These are phyloP conservation scores for Cicer judaicum DNA, from an alignment of 306 rosid species.

Conservation along the genomic window DNA sequence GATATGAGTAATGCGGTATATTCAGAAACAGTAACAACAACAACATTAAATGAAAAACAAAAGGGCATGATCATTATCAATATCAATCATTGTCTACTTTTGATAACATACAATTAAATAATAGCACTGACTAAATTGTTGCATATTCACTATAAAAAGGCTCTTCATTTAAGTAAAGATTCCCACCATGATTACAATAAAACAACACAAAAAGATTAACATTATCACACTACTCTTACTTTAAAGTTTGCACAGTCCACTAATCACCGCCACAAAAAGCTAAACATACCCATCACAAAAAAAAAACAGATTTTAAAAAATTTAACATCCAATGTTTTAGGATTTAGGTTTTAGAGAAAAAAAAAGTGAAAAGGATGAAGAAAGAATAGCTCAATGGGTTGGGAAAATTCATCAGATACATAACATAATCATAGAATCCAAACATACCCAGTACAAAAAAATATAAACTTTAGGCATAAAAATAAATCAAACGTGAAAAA, in stretches of 20 bases:
- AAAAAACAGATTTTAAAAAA: background rate
- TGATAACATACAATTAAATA: background rate
- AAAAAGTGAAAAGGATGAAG: background rate
- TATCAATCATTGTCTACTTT: constrained; percentile 23
- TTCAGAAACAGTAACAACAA: constrained; percentile 12
- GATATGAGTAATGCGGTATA: background rate
- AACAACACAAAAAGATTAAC: constrained; percentile 13
- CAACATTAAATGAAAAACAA: background rate
- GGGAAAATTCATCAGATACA: background rate
- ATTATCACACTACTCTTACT: background rate
- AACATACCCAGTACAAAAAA: constrained; percentile 3
- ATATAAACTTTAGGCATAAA: background rate
- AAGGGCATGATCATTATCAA: background rate
- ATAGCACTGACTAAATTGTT: background rate
- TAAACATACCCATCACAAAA: background rate
- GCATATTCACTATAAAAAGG: constrained; percentile 28
- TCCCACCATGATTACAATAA: constrained; percentile 13
- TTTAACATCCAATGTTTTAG: background rate
- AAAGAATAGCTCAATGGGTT: background rate
- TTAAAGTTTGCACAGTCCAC: background rate
- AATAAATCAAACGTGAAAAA: background rate
- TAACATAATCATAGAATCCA: background rate
- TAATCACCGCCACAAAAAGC: background rate
- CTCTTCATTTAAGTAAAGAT: constrained; percentile 9
- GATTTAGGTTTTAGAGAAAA: no score